phyloP scores from a whole-genome alignment of 208 protist genomes.

The Endotrypanum monterogeii region DNA sequence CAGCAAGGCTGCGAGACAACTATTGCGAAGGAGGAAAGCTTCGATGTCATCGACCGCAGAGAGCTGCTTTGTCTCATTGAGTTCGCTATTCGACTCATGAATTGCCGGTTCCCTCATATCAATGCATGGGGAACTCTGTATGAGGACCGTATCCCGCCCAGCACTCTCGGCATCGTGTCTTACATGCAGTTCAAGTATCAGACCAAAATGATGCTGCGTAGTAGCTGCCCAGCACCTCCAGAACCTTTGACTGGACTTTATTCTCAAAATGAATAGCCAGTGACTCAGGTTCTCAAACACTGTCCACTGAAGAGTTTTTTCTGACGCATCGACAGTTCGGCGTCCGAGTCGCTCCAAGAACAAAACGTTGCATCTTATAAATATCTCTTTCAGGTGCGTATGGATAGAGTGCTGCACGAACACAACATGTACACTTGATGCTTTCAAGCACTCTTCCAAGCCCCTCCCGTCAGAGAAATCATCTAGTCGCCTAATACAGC shows the following conservation, averaged over 20 bases:
- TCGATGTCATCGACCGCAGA: not conserved
- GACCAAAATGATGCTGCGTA: slow-evolving; percentile 2
- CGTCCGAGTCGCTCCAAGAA: slow-evolving; percentile 22
- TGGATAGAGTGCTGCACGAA: slow-evolving; percentile 9
- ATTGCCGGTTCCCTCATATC: not conserved
- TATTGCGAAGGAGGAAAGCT: not conserved
- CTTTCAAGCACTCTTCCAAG: not conserved
- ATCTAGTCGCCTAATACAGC: slow-evolving; percentile 18
- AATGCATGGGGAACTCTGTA: not conserved
- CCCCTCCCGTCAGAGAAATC: not conserved
- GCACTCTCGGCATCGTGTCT: not conserved
- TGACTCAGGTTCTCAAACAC: slow-evolving; percentile 19
- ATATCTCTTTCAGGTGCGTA: not conserved
- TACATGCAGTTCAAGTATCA: slow-evolving; percentile 6
- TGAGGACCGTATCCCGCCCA: not conserved
- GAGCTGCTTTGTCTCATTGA: not conserved
- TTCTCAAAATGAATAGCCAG: slow-evolving; percentile 8
- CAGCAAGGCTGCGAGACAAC: slow-evolving; percentile 6
- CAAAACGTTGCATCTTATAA: not conserved
- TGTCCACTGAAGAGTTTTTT: slow-evolving; percentile 2
- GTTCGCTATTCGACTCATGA: not conserved
- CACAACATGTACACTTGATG: slow-evolving; percentile 6
- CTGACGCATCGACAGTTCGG: slow-evolving; percentile 1
- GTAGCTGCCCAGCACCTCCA: slow-evolving; percentile 13
- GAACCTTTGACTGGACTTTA: not conserved